phyloP scores from a whole-genome alignment of 1,284 basidiomycete genomes.

The Austroboletus novae-zelandiae region DNA sequence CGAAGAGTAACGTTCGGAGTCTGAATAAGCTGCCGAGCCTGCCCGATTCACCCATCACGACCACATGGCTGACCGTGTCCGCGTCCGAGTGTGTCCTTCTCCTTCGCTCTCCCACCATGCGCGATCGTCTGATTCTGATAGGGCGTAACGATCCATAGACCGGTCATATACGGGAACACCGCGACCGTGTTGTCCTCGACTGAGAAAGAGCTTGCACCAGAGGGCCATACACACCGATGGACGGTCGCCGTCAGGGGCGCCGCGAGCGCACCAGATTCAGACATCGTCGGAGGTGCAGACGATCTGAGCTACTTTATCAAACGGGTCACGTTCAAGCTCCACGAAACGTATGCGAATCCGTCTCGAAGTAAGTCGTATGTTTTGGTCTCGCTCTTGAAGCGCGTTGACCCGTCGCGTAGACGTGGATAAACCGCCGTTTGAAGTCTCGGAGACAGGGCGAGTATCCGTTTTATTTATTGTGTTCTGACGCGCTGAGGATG shows the following conservation, averaged over 20 bases:
- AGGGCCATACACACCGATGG: constrained; percentile 95
- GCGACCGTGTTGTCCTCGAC: constrained; percentile 78
- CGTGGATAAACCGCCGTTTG: constrained; percentile 91
- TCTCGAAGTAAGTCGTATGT: constrained; percentile 67
- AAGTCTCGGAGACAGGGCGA: constrained; percentile 91
- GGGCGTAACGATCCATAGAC: constrained; percentile 88
- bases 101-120: background rate
- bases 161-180: constrained; percentile 96
- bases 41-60: constrained; percentile 31
- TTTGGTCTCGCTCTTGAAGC: background rate
- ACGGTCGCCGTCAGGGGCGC: constrained; percentile 91
- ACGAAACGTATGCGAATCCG: constrained; percentile 94
- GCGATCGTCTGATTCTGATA: constrained; percentile 32
- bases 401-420: constrained; percentile 43
- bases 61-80: constrained; percentile 67
- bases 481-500: background rate
- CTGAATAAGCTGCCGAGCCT: constrained; percentile 29
- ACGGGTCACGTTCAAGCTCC: constrained; percentile 95
- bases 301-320: constrained; percentile 90
- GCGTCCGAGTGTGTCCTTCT: constrained; percentile 58
- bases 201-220: constrained; percentile 61
- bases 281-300: constrained; percentile 83
- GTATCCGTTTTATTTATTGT: constrained; percentile 14
- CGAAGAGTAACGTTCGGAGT: constrained; percentile 26
- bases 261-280: constrained; percentile 58